A percentile compares a stretch with the other conserved stretches of the same genome.
Evolutionary conservation across 2,329 filamentous ascomycete species (phyloP).

Genomic region (Fusarium floridanum): DNA sequence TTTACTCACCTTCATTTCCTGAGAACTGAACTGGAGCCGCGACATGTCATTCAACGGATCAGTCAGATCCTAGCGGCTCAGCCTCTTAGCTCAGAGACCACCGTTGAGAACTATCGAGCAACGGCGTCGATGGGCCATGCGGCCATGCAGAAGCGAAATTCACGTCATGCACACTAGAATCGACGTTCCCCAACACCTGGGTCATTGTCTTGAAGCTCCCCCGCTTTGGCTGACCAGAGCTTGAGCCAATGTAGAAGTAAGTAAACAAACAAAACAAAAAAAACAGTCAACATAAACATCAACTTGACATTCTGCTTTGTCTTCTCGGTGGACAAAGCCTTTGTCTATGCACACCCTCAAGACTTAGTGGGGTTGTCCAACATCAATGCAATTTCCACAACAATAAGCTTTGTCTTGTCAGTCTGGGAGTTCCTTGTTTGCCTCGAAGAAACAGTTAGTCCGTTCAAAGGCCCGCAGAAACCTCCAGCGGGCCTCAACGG

Average conservation of each 20-base stretch:
- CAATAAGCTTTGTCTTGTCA: neutral
- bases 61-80: conserved; percentile 24
- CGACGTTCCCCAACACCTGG: conserved; percentile 11
- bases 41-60: conserved; percentile 1
- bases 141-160: conserved; percentile 39
- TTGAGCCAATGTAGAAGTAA: conserved; percentile 12
- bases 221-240: conserved; percentile 11
- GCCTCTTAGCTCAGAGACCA: conserved; percentile 4
- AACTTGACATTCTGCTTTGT: neutral
- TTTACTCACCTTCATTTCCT: conserved; percentile 6
- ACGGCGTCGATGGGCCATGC: conserved; percentile 14
- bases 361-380: conserved; percentile 13
- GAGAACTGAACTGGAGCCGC: neutral
- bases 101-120: conserved; percentile 31
- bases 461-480: neutral
- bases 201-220: conserved; percentile 2
- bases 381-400: conserved; percentile 22
- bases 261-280: conserved; percentile 16
- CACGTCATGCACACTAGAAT: conserved; percentile 20
- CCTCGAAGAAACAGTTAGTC: neutral
- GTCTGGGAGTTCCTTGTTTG: neutral
- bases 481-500: neutral
- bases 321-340: neutral
- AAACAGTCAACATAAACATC: conserved; percentile 6
- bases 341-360: neutral